Evolutionary conservation across 495 filamentous ascomycete genomes (phyloP), one percentile per base, ranked within the genome.

Genomic region (Polyplosphaeria fusca): DNA sequence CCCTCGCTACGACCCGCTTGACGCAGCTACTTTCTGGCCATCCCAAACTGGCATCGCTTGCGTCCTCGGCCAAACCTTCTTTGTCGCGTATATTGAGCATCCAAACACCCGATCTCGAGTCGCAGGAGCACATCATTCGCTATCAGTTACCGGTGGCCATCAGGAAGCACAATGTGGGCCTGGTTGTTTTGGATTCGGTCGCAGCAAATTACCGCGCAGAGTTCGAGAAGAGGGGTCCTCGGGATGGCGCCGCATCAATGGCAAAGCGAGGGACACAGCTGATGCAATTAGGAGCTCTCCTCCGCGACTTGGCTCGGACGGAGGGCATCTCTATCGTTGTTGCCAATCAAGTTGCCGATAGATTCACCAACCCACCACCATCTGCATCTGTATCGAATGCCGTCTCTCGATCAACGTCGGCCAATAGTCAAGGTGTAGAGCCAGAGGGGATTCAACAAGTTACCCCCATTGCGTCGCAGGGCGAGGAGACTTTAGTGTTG

Each of bases 151-250:
- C 93, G 18, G 84, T 94, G 9, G 83, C 87, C n/a, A 80, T 96
- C 5, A 64, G 78, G 56, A 79, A 86, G 14, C 82, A 89, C 65
- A 77, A 83, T 56, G 76, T 93, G 49, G 88, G 90, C 2, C 79
- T 97, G 20, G 72, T 97, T 2, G 77, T 97, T 5, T 75, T 98
- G 18, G 93, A 98, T 74, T 90, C 85, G 18, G 82, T 98, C 30
- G 89, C 93, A 0, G 90, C 94, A 27, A 98, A 98, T 70, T 97
- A 89, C 74, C 83, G 93, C 55, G 91, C 87, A 25, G 93, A 97
- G 68, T 89, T 89, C 64, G 84, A 87, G 58, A 76, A 79, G 47
- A 65, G 67, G n/a, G 49, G 54, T 4, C 46, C 24, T 14, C 58
- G 58, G 14, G 50, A 57, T 56, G 56, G 70, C 48, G 40, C 67